Evolutionary conservation across 768 basidiomycete species (phyloP), one percentile per base, ranked within the genome.

Genomic region (Leccinum boreale): DNA sequence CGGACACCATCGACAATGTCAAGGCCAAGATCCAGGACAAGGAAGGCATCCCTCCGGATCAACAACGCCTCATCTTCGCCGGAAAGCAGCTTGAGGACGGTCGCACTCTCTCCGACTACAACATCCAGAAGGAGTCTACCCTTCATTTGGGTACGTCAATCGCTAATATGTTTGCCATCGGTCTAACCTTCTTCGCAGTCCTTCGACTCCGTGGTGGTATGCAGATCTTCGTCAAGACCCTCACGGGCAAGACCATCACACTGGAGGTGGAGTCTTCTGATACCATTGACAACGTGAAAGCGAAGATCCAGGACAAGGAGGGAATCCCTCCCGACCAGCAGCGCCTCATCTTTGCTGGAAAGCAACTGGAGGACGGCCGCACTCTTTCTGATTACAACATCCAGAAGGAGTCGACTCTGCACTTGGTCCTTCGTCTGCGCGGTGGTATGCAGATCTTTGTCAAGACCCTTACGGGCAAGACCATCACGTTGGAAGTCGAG

Each of bases 21-120:
- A 92, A 92, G 75, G 82, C 88, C 44, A 94, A 94, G 83, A 94
- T 96, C 50, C 92, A 94, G 72, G 92, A 94, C 71, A 95, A 94
- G 78, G 92, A 94, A 67, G 92, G 89, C 0, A 88, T 89, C 24
- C 87, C 86, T 17, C 92, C 92, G 5, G 93, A 94, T 65, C 92
- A 92, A 69, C 92, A 94, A 67, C 89, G 92, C 47, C 79, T 94
- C 8, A 94, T 94, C 72, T 94, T 94, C 63, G 93, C 93, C 29
- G 93, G 92, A 31, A 94, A 95, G 76, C 93, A 95, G 71, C 77
- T 94, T 9, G 92, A 95, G 65, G 93, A 94, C 64, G 92, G 92
- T 19, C 89, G 93, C 23, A 95, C 93, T 0, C 77, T 94, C 0
- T 92, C 90, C 1, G 92, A 94, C 65, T 94, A 93, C 74, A 93